These are phyloP conservation scores for Evernia prunastri DNA, from an alignment of 495 filamentous ascomycete species.

Conservation along the genomic window DNA sequence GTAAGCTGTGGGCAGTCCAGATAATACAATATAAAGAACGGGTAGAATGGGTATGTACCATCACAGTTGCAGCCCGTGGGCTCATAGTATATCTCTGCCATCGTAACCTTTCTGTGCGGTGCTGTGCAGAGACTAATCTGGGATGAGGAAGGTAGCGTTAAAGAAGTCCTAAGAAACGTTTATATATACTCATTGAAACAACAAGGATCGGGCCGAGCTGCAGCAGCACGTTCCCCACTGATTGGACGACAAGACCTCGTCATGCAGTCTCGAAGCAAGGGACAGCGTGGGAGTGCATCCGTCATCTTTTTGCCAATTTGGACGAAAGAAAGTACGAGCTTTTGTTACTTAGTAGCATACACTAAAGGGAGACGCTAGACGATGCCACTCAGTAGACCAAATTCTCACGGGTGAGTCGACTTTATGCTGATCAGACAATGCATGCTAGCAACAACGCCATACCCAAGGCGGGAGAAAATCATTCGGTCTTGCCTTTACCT, in stretches of 20 bases:
- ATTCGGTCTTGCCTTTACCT: slow-evolving; percentile 19
- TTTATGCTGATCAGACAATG: neutral
- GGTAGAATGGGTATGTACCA: neutral
- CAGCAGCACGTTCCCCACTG: neutral
- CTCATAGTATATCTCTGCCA: slow-evolving; percentile 1
- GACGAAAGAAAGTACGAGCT: too few species aligned
- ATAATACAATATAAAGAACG: neutral
- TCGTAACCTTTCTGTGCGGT: neutral
- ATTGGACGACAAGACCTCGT: neutral
- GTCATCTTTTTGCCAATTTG: too few species aligned
- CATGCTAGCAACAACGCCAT: neutral
- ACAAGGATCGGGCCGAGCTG: neutral
- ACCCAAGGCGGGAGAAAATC: neutral
- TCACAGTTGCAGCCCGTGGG: neutral
- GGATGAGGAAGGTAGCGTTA: neutral
- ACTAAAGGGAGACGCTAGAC: neutral
- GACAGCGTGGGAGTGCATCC: neutral
- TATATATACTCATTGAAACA: neutral
- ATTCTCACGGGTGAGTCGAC: neutral
- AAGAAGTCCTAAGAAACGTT: neutral
- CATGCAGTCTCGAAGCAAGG: neutral
- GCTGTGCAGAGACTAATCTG: neutral
- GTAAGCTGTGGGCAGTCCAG: neutral
- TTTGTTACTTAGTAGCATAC: neutral
- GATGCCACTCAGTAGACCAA: neutral